A percentile compares a stretch with the other conserved stretches of the same genome.
Evolutionary conservation across 2,329 filamentous ascomycete genomes (phyloP).

Genomic region (Rutstroemia sp.): DNA sequence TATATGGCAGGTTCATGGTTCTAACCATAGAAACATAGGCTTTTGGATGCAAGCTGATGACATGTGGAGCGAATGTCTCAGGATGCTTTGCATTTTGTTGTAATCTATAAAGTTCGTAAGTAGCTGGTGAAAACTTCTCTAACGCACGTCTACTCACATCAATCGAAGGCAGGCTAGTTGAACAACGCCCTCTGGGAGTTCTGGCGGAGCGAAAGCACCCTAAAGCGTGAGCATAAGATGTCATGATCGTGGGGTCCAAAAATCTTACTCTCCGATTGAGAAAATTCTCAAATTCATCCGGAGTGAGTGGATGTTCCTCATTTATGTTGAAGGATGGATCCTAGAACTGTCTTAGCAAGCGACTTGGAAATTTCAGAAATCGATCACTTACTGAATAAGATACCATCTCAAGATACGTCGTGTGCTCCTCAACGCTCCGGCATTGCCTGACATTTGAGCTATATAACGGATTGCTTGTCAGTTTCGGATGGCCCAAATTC

Average conservation of each 20-base stretch:
- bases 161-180: conserved; percentile 18
- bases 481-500: not conserved
- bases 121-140: not conserved
- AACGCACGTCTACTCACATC: conserved; percentile 13
- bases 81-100: conserved; percentile 40
- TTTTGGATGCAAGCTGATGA: conserved; percentile 44
- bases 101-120: conserved; percentile 12
- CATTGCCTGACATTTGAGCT: conserved; percentile 23
- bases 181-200: conserved; percentile 19
- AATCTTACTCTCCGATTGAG: conserved; percentile 22
- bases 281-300: conserved; percentile 30
- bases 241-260: not conserved
- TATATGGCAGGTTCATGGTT: conserved; percentile 44
- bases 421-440: conserved; percentile 22
- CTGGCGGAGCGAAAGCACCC: conserved; percentile 25
- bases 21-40: conserved; percentile 50
- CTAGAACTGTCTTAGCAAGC: conserved; percentile 12
- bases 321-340: conserved; percentile 23
- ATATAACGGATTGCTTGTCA: not conserved
- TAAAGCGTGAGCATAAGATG: conserved; percentile 12
- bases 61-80: conserved; percentile 49
- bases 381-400: conserved; percentile 24
- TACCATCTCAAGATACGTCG: conserved; percentile 28
- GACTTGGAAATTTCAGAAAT: not conserved
- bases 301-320: conserved; percentile 27